Percentiles rank a stretch among this genome's conserved stretches.
Evolutionary conservation across 371 early-diverging fungal genomes (phyloP).

Genomic region (Mortierella sp.): DNA sequence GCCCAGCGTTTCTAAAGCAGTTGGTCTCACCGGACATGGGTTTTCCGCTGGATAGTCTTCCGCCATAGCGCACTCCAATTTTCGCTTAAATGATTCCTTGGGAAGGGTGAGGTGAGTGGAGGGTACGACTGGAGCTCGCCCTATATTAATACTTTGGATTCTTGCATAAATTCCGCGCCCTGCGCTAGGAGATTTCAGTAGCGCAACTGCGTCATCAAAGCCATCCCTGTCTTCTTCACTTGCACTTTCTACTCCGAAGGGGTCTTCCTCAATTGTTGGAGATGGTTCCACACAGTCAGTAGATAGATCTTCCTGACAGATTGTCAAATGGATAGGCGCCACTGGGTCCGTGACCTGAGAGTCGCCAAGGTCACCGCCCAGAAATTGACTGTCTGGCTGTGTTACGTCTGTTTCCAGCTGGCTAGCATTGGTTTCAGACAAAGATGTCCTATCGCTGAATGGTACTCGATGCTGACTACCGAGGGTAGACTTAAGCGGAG

Average conservation of each 20-base stretch:
- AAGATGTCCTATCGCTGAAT: neutral
- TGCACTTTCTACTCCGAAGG: neutral
- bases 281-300: neutral
- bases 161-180: conserved; percentile 32
- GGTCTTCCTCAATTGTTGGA: neutral
- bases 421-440: conserved; percentile 24
- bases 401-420: conserved; percentile 47
- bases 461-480: neutral
- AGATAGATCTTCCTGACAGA: conserved; percentile 5
- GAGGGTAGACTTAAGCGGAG: neutral
- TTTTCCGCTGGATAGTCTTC: conserved; percentile 17
- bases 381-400: conserved; percentile 43
- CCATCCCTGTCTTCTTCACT: conserved; percentile 30
- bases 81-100: conserved; percentile 25
- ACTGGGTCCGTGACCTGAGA: conserved; percentile 12
- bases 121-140: neutral
- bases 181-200: conserved; percentile 48
- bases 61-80: conserved; percentile 27
- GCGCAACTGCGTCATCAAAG: conserved; percentile 29
- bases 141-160: conserved; percentile 1
- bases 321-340: conserved; percentile 22
- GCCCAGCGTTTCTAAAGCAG: neutral
- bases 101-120: neutral
- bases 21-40: neutral
- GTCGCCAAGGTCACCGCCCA: conserved; percentile 14